Evolutionary conservation across 352 stramenopile species (phyloP).

Genomic region (Chrysophaeum taylorii): DNA sequence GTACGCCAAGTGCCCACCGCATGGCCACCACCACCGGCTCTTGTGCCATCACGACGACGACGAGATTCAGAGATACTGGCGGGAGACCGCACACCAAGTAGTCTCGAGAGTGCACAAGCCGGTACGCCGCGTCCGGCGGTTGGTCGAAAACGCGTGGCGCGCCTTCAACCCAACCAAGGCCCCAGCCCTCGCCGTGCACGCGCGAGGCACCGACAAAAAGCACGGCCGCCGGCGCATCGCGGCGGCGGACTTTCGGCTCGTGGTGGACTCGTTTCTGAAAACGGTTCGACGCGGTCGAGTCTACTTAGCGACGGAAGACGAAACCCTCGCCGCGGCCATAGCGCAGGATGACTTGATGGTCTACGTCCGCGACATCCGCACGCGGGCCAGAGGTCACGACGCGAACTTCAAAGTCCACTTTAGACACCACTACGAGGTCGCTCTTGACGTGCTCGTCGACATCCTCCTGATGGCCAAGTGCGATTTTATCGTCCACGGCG

Average conservation of each 20-base stretch:
- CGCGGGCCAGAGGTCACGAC: neutral
- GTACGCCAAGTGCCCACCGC: no score
- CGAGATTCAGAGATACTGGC: no score
- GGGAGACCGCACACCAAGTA: no score
- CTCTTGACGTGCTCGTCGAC: neutral
- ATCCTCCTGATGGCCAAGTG: neutral
- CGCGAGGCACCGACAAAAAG: neutral
- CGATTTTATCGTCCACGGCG: neutral
- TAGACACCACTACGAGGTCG: neutral
- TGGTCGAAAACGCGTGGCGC: no score
- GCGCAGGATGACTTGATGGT: no score
- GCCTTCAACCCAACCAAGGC: no score
- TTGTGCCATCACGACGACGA: no score
- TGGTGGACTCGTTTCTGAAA: neutral
- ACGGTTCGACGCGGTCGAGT: neutral
- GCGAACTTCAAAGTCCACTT: neutral
- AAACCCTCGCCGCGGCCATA: neutral
- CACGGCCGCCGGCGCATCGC: neutral
- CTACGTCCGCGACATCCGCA: no score
- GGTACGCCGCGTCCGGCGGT: no score
- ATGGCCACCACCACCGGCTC: no score
- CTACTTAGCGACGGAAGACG: conserved; percentile 6
- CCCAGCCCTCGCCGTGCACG: conserved; percentile 4
- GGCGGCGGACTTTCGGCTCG: neutral
- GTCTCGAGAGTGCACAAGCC: no score